These are phyloP conservation scores for Talaromyces funiculosus DNA, from an alignment of 2,329 filamentous ascomycete species.

Conservation along the genomic window DNA sequence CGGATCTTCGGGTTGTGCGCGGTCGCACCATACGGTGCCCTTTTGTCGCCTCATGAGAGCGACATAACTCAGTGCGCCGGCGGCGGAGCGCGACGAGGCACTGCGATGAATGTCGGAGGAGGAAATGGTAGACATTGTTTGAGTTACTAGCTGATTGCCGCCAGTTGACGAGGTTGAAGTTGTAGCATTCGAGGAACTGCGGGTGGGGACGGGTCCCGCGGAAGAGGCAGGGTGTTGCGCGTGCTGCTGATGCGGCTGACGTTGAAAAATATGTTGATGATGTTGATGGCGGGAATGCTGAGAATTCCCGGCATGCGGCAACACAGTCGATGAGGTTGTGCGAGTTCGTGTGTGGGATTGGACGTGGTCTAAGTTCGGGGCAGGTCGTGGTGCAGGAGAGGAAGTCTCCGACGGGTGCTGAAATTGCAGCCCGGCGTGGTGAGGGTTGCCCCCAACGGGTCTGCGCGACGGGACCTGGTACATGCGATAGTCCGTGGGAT, in stretches of 20 bases:
- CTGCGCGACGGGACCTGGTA: constrained; percentile 22
- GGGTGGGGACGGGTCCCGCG: constrained; percentile 19
- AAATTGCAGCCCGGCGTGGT: constrained; percentile 16
- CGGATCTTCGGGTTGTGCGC: constrained; percentile 86
- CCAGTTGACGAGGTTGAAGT: constrained; percentile 37
- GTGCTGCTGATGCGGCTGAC: constrained; percentile 19
- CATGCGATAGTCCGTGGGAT: constrained; percentile 32
- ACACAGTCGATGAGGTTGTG: neutral
- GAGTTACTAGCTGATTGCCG: constrained; percentile 25
- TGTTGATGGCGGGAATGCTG: constrained; percentile 1
- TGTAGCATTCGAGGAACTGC: constrained; percentile 37
- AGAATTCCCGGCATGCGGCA: neutral
- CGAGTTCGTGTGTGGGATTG: constrained; percentile 1
- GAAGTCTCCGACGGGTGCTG: constrained; percentile 13
- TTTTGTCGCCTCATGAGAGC: constrained; percentile 95
- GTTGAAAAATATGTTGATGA: constrained; percentile 21
- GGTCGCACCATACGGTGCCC: constrained; percentile 96
- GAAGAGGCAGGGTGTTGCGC: constrained; percentile 7
- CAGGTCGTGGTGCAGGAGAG: constrained; percentile 4
- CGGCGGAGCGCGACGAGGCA: constrained; percentile 70
- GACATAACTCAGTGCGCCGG: constrained; percentile 72
- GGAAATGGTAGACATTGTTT: constrained; percentile 22
- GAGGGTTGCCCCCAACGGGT: constrained; percentile 10
- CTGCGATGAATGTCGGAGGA: constrained; percentile 57
- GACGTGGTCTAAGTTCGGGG: constrained; percentile 1